Conservation (phyloP, 768 basidiomycete genomes). For the Sarcodon aspratus region DNA sequence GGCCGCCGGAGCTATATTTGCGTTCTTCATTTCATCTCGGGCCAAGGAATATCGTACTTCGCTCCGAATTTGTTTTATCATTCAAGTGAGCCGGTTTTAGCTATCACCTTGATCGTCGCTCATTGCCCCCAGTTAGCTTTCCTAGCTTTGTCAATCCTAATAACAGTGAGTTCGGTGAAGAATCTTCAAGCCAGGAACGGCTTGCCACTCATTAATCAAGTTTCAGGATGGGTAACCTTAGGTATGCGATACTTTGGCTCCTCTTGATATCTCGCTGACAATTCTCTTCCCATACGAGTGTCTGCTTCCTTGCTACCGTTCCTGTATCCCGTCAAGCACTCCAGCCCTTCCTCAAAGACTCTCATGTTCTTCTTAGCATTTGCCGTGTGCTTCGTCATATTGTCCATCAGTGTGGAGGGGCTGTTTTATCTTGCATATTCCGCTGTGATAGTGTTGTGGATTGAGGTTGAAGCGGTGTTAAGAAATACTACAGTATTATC, state of each 20-base stretch:
- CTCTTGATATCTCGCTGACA: neutral
- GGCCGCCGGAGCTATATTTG: slow-evolving; percentile 15
- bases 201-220: slow-evolving; percentile 48
- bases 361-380: slow-evolving; percentile 61
- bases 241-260: slow-evolving; percentile 31
- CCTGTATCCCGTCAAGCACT: slow-evolving; percentile 19
- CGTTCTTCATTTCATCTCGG: slow-evolving; percentile 1
- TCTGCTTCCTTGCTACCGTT: slow-evolving; percentile 43
- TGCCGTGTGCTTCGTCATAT: slow-evolving; percentile 62
- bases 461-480: slow-evolving; percentile 41
- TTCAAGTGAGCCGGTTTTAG: slow-evolving; percentile 1
- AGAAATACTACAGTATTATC: slow-evolving; percentile 1
- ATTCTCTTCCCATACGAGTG: slow-evolving; percentile 22
- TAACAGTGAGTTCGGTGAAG: slow-evolving; percentile 46
- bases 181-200: slow-evolving; percentile 59
- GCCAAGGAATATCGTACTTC: neutral
- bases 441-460: slow-evolving; percentile 53
- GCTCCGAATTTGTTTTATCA: neutral
- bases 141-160: slow-evolving; percentile 31
- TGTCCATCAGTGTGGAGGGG: slow-evolving; percentile 76
- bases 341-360: slow-evolving; percentile 36
- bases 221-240: slow-evolving; percentile 53
- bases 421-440: slow-evolving; percentile 70
- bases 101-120: slow-evolving; percentile 1
- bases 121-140: slow-evolving; percentile 27